Conservation (phyloP, 169 alveolate genomes). For the Babesia bigemina region DNA sequence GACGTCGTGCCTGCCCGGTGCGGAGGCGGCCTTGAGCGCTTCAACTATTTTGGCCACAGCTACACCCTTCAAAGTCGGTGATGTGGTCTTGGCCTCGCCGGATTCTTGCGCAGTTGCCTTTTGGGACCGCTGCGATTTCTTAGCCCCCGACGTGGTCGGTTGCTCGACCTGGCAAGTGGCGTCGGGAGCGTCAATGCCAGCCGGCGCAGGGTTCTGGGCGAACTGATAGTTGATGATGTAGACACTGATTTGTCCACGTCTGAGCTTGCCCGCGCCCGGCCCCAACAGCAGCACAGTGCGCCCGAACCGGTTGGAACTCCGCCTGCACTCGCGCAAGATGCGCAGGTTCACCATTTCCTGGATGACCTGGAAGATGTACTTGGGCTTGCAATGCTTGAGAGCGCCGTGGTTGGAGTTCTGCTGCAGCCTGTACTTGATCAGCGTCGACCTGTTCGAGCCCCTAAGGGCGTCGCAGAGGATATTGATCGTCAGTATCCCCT, state of each 20-base stretch:
- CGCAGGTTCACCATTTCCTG: conserved; percentile 49
- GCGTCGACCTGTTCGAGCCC: conserved; percentile 43
- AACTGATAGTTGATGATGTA: conserved; percentile 24
- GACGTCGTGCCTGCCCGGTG: neutral
- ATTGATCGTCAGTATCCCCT: conserved; percentile 51
- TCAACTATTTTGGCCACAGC: neutral
- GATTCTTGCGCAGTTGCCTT: neutral
- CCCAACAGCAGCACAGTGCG: conserved; percentile 59
- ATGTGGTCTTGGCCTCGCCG: neutral
- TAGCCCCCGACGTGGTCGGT: neutral
- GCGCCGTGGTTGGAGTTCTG: conserved; percentile 57
- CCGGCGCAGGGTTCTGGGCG: neutral
- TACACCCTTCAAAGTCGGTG: conserved; percentile 1
- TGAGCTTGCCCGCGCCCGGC: conserved; percentile 23
- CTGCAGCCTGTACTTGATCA: conserved; percentile 41
- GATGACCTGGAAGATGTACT: conserved; percentile 39
- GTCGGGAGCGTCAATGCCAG: neutral
- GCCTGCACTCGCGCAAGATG: conserved; percentile 46
- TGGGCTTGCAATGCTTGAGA: conserved; percentile 18
- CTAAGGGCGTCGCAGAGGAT: conserved; percentile 63
- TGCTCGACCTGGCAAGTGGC: neutral
- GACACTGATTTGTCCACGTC: conserved; percentile 12
- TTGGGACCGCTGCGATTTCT: neutral
- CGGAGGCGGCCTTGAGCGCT: conserved; percentile 2
- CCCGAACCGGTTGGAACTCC: conserved; percentile 52